phyloP scores from a whole-genome alignment of 2,329 filamentous ascomycete species.

The Cercospora canescens region DNA sequence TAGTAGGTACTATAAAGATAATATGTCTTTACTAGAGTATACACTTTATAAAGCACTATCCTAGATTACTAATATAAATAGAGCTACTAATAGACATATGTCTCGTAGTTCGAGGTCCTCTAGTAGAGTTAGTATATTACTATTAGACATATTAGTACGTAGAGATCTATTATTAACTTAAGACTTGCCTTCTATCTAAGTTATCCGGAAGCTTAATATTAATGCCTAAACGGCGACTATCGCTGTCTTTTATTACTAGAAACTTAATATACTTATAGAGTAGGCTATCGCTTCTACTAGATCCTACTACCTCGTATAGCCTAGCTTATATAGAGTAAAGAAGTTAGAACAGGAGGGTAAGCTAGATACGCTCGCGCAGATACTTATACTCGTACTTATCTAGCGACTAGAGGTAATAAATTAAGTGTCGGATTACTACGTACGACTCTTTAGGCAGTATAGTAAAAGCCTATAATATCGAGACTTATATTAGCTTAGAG shows the following conservation, averaged over 20 bases:
- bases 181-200: no score
- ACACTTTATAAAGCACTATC: neutral
- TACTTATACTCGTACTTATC: neutral
- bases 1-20: neutral
- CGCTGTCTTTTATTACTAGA: neutral
- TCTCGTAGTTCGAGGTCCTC: neutral
- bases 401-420: neutral
- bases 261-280: neutral
- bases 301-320: neutral
- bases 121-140: no score
- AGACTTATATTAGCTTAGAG: no score
- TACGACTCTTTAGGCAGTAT: no score
- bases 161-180: no score
- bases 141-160: no score
- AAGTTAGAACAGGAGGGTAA: neutral
- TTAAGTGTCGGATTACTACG: neutral
- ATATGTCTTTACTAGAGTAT: neutral
- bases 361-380: neutral
- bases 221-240: neutral
- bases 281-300: neutral
- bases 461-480: no score
- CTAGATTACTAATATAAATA: neutral
- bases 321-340: neutral
- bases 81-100: neutral
- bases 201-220: no score